Percentiles rank a stretch among this genome's conserved stretches.
Evolutionary conservation across 768 basidiomycete genomes (phyloP).

Genomic region (Pleurotus tuber-regium): DNA sequence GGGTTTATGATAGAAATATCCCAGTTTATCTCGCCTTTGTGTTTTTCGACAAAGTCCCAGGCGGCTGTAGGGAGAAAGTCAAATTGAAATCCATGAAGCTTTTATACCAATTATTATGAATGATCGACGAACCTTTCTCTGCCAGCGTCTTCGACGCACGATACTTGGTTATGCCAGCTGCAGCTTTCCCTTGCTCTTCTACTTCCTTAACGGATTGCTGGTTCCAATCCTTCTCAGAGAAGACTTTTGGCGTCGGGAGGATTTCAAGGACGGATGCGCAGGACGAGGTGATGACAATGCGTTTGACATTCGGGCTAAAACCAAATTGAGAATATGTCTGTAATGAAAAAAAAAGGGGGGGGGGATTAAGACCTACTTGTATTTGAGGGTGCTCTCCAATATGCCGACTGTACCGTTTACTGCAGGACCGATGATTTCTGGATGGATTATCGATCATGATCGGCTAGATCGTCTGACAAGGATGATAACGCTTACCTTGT

Average conservation of each 20-base stretch:
- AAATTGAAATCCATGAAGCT: too few relatives aligned
- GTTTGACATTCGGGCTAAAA: conserved; percentile 47
- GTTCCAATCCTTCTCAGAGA: conserved; percentile 63
- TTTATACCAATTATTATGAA: not conserved
- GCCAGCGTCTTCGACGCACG: conserved; percentile 62
- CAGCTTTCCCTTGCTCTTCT: conserved; percentile 46
- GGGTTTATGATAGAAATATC: conserved; percentile 56
- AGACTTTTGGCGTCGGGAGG: conserved; percentile 26
- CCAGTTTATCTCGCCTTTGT: conserved; percentile 43
- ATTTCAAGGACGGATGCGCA: conserved; percentile 41
- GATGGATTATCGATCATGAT: not conserved
- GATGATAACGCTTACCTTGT: conserved; percentile 18
- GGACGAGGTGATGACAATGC: conserved; percentile 70
- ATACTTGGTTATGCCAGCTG: conserved; percentile 43
- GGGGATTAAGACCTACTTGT: conserved; percentile 34
- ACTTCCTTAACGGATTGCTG: conserved; percentile 40
- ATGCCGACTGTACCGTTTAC: conserved; percentile 67
- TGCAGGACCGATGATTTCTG: conserved; percentile 69
- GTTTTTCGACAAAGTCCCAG: conserved; percentile 40
- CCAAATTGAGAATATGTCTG: not conserved
- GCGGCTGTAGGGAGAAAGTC: conserved; percentile 30
- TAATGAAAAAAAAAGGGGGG: too few relatives aligned
- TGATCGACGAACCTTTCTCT: conserved; percentile 43
- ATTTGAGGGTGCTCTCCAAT: conserved; percentile 54
- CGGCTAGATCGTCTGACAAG: too few relatives aligned